Evolutionary conservation across 257 asterid genomes (phyloP).

Genomic region (Galeopsis tetrahit): DNA sequence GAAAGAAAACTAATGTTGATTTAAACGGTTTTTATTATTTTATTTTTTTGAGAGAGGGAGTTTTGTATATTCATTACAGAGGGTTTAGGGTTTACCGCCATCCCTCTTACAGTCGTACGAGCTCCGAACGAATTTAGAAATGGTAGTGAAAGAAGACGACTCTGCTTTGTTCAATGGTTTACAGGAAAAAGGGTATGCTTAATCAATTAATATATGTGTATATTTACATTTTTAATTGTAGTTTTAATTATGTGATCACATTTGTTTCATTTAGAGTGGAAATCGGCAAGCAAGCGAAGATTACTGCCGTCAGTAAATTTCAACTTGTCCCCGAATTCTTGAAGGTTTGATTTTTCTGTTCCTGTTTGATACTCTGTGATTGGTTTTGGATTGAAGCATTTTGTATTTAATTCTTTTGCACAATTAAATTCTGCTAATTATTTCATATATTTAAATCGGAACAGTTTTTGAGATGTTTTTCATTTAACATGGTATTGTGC

Average conservation of each 20-base stretch:
- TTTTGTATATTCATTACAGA: neutral
- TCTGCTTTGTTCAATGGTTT: conserved; percentile 32
- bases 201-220: too few species aligned
- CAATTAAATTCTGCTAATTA: neutral
- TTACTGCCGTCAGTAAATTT: conserved; percentile 72
- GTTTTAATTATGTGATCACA: conserved; percentile 14
- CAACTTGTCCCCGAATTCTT: conserved; percentile 81
- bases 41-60: too few species aligned
- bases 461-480: neutral
- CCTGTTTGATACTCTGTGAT: neutral
- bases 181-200: conserved; percentile 37
- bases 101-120: neutral
- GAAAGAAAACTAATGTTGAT: neutral
- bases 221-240: neutral
- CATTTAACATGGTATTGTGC: neutral
- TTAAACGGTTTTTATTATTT: neutral
- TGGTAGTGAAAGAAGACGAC: conserved; percentile 41
- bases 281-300: conserved; percentile 63
- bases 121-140: neutral
- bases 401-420: neutral
- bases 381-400: neutral
- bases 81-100: neutral
- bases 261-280: conserved; percentile 36
- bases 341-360: conserved; percentile 47
- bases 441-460: too few species aligned